Base-by-base conservation (phyloP, 495 filamentous ascomycete genomes). In the Platismatia glauca region DNA sequence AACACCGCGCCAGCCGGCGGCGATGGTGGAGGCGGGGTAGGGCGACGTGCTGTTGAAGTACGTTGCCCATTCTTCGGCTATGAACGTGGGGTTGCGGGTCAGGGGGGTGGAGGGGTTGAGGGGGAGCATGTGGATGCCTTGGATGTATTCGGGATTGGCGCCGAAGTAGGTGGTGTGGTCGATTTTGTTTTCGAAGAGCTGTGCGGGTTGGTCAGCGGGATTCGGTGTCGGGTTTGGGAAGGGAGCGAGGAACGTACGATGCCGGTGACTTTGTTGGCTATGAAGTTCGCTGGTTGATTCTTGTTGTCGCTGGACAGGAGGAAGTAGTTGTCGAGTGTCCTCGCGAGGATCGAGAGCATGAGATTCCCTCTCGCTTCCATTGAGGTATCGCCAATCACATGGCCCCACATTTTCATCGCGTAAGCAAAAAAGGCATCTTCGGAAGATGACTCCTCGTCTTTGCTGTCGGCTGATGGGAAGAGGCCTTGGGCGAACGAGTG, bases 121-220 rank as follows among this genome's bases (percentile, higher is more conserved):
- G 1, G 95, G 94, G 43, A 98, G 75, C 94, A 98, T 98, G 76
- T 98, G 94, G 62, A 98, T 97, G 38, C 84, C 94, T 74, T 98
- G 87, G 63, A 97, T 84, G 70, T 85, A 95, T 75, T 96, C 90
- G 4, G 82, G 76, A 61, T 89, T 86, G 58, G 71, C 70, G 13
- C 92, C 91, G 69, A 98, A 98, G 75, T 94, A 97, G 3, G 94
- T 98, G 12, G 87, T 89, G 72, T 97, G 94, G 71, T 97, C 89
- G 52, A 92, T 81, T 73, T 98, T 98, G 74, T 97, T 97, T 73
- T 98, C 94, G 70, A 97, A 98, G 9, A 97, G 72, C 81, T 83
- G 38, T 52, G 22, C 2, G n/a, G 24, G 5, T 22, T 13, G 44
- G 18, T n/a, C 24, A 52, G 22, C 12, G 35, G 57, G 15, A 37